phyloP scores from a whole-genome alignment of 441 rosid species.

The Populus tomentosa region DNA sequence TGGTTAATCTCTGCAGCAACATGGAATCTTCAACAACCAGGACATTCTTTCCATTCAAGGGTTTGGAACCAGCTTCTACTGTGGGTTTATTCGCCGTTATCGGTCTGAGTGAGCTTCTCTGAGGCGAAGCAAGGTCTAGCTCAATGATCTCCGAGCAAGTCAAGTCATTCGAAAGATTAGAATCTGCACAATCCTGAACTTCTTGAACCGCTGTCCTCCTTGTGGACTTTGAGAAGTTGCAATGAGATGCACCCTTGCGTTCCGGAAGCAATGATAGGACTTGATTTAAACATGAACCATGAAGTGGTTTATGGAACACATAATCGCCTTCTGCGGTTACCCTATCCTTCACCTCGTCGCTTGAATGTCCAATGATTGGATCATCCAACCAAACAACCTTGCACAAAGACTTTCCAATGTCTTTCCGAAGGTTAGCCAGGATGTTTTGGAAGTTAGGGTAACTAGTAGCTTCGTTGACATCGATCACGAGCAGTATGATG shows the following conservation, averaged over 20 bases:
- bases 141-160: not conserved
- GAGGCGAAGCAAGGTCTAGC: not conserved
- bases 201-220: constrained; percentile 7
- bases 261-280: constrained; percentile 39
- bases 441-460: constrained; percentile 14
- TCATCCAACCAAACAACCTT: constrained; percentile 48
- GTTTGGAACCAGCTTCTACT: constrained; percentile 6
- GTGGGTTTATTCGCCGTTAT: not conserved
- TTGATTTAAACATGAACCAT: constrained; percentile 39
- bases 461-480: constrained; percentile 27
- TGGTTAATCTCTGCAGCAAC: constrained; percentile 15
- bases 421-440: constrained; percentile 29
- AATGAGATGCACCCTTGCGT: constrained; percentile 13
- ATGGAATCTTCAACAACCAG: constrained; percentile 40
- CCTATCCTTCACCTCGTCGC: not conserved
- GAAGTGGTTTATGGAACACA: constrained; percentile 35
- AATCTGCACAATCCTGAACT: not conserved
- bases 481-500: constrained; percentile 40
- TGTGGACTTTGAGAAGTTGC: constrained; percentile 10
- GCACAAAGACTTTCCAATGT: constrained; percentile 22
- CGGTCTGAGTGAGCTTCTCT: not conserved
- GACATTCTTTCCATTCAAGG: constrained; percentile 39
- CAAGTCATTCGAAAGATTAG: not conserved
- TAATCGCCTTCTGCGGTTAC: constrained; percentile 21
- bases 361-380: constrained; percentile 7